Conservation (phyloP, 140 eudicot species). For the Oenanthe javanica region DNA sequence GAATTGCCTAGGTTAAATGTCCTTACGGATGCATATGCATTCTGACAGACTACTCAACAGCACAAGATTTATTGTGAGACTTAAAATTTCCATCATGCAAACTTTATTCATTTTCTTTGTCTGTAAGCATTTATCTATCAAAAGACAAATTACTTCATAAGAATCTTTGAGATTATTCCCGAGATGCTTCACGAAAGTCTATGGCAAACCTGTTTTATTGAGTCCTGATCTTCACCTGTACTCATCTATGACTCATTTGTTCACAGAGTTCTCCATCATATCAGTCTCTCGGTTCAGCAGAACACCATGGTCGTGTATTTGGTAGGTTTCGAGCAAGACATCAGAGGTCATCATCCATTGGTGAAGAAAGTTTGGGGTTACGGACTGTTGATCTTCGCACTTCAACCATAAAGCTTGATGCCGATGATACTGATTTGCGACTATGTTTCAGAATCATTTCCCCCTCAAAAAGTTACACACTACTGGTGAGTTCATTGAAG, state of each 20-base stretch:
- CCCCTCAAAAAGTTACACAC: slow-evolving; percentile 74
- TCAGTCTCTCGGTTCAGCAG: slow-evolving; percentile 35
- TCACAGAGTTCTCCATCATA: slow-evolving; percentile 61
- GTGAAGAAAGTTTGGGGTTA: slow-evolving; percentile 61
- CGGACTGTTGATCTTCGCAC: slow-evolving; percentile 87
- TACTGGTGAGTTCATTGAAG: slow-evolving; percentile 49
- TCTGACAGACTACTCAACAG: not conserved
- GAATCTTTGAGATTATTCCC: not conserved
- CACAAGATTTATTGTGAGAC: not conserved
- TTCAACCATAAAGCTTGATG: slow-evolving; percentile 88
- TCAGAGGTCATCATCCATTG: slow-evolving; percentile 49
- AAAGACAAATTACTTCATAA: not conserved
- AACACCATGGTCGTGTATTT: slow-evolving; percentile 66
- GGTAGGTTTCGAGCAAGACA: slow-evolving; percentile 80
- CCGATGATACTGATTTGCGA: slow-evolving; percentile 87
- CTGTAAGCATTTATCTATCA: not conserved
- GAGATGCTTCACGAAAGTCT: not conserved
- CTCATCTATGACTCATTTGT: slow-evolving; percentile 10
- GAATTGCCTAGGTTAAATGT: not conserved
- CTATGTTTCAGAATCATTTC: slow-evolving; percentile 94
- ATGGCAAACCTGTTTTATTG: not conserved
- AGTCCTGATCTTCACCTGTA: slow-evolving; percentile 4
- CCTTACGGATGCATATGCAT: not conserved
- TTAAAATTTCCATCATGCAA: not conserved
- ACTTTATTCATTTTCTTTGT: not conserved